Base-by-base conservation (phyloP, 2,329 filamentous ascomycete genomes). In the Kalmusia sp. region DNA sequence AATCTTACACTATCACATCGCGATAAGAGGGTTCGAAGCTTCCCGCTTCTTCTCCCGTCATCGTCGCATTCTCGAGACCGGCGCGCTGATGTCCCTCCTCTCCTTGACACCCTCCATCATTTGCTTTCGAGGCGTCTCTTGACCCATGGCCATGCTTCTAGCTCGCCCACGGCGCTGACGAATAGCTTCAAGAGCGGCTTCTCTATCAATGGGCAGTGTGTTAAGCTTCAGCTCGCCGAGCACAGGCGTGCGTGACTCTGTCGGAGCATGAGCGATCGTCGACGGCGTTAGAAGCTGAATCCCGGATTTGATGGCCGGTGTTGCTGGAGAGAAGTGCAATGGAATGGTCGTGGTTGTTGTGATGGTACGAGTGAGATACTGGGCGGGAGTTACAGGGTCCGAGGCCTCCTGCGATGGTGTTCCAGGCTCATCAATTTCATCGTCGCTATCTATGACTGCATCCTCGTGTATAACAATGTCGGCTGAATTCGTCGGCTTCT, bases 181-280 rank as follows among this genome's bases (percentile, higher is more conserved):
- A 61, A 93, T 93, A 69, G 88, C 86, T 50, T 88, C 88, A 14
- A 93, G 81, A 3, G 90, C 90, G 72, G 92, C 82, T 71, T 92
- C 90, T 49, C 90, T 82, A 49, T 81, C 79, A 50, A 82, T 64
- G 14, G 68, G 71, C 9, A 72, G 62, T 40, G 68, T 68, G 54
- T 73, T 76, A 53, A 70, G 43, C 1, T 59, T 62, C 27, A 73
- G 50, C 49, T 73, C 69, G n/a, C 67, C 68, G 7, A 74, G 52
- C 3, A 67, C 65, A 14, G 67, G 67, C 3, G 70, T 65, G 25
- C 59, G 65, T 19, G 61, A 61, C 56, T 67, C 63, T 15, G 60
- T 63, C 9, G 69, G 69, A 44, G 58, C 64, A 44, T 76, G 72
- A 6, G 69, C 70, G 15, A 75, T 60, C 7, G 75, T 76, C 19